Percentiles rank a stretch among this genome's conserved stretches.
phyloP scores from a whole-genome alignment of 2,329 filamentous ascomycete genomes.

The Diaporthe humulicola region DNA sequence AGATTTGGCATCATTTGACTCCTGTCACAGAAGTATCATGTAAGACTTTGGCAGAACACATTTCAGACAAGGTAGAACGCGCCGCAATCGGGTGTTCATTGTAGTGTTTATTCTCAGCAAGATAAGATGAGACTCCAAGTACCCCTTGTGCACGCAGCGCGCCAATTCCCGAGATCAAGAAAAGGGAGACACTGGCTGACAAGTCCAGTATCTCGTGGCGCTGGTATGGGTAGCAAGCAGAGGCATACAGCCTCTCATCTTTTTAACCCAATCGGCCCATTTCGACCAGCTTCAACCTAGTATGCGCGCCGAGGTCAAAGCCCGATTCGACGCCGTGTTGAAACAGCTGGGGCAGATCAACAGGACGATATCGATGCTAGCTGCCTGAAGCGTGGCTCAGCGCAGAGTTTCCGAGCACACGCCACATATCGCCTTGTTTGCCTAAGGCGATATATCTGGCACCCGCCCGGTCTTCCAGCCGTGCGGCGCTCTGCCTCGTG shows the following conservation, averaged over 20 bases:
- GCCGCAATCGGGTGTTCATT: not conserved
- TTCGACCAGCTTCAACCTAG: not conserved
- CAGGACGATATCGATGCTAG: not conserved
- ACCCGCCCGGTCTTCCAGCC: not conserved
- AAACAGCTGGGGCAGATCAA: not conserved
- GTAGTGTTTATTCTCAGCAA: not conserved
- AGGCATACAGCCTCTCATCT: not conserved
- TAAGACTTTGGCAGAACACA: not conserved
- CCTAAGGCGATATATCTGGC: not conserved
- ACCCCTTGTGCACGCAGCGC: not conserved
- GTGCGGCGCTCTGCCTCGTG: not conserved
- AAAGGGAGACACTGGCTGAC: not conserved
- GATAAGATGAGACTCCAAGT: not conserved
- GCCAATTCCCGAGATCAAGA: not conserved
- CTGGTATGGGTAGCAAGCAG: not conserved
- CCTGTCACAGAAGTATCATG: not conserved
- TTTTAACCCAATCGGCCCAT: not conserved
- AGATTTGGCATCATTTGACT: not conserved
- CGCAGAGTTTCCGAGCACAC: not conserved
- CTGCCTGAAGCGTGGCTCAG: not conserved
- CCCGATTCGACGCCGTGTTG: not conserved
- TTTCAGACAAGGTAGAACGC: not conserved
- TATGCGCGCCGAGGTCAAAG: not conserved
- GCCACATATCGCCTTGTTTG: not conserved
- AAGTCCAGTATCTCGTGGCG: not conserved